Base-by-base conservation (phyloP, 2,329 filamentous ascomycete genomes). In the Neocucurbitaria cava region DNA sequence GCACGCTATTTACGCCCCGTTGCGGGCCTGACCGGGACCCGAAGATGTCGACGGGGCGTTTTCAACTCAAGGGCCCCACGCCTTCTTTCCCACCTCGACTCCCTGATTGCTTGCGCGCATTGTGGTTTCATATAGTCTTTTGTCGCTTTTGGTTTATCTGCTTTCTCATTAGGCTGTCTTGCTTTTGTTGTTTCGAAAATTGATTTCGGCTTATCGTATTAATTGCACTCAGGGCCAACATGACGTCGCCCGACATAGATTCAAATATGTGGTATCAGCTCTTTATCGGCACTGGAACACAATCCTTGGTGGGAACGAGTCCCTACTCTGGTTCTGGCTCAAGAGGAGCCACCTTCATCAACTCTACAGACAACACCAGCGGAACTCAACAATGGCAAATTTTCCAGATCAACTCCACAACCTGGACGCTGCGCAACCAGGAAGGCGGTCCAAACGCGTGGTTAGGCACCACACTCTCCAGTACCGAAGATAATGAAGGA, bases 211-310 rank as follows among this genome's bases (percentile, higher is more conserved):
- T 18, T 17, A 8, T 17, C 35, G n/a, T 9, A 3, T 21, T 39
- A 21, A 6, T 21, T 11, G 18, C 36, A 21, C 2, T 6, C 11
- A 20, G 13, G 11, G 4, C 17, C 50, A 41, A 39, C 20, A 58
- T 58, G 56, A 6, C 56, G 18, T 26, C 40, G 7, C 45, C 51
- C 11, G 17, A 26, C 6, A 21, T 68, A 40, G 52, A 67, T 30
- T 41, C 54, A 2, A 62, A 62, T 20, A 45, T 57, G 35, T 70
- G 66, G 66, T 67, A 70, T 39, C 53, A 62, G n/a, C 26, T 66
- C 10, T 65, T 51, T 39, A 38, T 56, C 5, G 26, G 24, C 55
- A 13, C 45, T 51, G 31, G 46, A 49, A 13, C 15, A 41, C 40
- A 49, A 13, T 26, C 54, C 2, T 6, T 65, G 18, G 38, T 55